Evolutionary conservation across 805 yeast genomes (phyloP).

Genomic region (Grigorovia humatica): DNA sequence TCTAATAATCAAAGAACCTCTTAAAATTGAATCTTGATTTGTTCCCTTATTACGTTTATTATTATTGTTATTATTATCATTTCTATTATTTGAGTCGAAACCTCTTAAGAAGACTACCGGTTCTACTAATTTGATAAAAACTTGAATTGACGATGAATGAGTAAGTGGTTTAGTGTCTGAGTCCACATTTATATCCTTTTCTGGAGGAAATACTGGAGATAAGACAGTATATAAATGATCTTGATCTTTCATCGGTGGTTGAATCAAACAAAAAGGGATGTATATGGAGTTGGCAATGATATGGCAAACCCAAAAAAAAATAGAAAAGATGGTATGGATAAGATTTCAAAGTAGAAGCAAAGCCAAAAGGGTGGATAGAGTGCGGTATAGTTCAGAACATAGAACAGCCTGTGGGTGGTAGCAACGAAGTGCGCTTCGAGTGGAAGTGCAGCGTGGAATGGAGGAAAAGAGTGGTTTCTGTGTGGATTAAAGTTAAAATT

Average conservation of each 20-base stretch:
- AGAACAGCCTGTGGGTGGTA: too few species aligned
- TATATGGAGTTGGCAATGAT: neutral
- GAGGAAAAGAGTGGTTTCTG: too few species aligned
- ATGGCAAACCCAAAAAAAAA: too few species aligned
- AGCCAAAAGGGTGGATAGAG: too few species aligned
- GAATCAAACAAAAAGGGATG: too few species aligned
- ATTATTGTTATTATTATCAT: conserved; percentile 10
- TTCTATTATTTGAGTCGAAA: conserved; percentile 36
- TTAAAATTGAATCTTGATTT: conserved; percentile 65
- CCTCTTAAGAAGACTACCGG: conserved; percentile 75
- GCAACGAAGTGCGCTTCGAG: too few species aligned
- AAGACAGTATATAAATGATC: conserved; percentile 15
- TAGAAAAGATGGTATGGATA: too few species aligned
- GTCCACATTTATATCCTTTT: conserved; percentile 40
- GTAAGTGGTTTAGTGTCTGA: conserved; percentile 39
- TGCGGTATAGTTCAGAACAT: too few species aligned
- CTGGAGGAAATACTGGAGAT: conserved; percentile 41
- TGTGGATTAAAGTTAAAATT: too few species aligned
- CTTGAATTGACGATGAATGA: conserved; percentile 52
- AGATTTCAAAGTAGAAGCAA: too few species aligned
- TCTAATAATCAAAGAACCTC: conserved; percentile 69
- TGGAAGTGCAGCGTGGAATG: too few species aligned
- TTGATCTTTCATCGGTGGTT: neutral
- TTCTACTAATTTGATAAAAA: conserved; percentile 72
- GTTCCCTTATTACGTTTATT: conserved; percentile 47